These are phyloP conservation scores for Daldinia concentrica DNA, from an alignment of 495 filamentous ascomycete genomes.

Conservation along the genomic window DNA sequence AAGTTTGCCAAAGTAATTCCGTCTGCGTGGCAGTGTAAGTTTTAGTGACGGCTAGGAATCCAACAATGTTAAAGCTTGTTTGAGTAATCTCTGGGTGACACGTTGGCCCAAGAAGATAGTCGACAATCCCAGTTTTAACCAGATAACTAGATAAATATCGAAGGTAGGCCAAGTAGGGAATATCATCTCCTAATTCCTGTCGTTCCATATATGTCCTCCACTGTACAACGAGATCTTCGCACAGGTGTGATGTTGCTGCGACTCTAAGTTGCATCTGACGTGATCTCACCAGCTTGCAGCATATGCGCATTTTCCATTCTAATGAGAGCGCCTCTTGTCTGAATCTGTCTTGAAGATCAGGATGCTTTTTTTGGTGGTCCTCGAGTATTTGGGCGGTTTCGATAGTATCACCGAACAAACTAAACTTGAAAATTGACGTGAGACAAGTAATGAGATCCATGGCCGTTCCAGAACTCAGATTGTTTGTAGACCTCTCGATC, in stretches of 20 bases:
- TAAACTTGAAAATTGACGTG: slow-evolving; percentile 51
- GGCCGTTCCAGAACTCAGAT: slow-evolving; percentile 56
- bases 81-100: slow-evolving; percentile 91
- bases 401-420: slow-evolving; percentile 52
- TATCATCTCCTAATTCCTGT: slow-evolving; percentile 54
- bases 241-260: slow-evolving; percentile 74
- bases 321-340: slow-evolving; percentile 60
- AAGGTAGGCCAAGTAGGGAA: slow-evolving; percentile 57
- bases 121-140: slow-evolving; percentile 70
- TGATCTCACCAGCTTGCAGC: slow-evolving; percentile 76
- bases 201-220: slow-evolving; percentile 60
- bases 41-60: slow-evolving; percentile 84
- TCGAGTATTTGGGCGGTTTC: slow-evolving; percentile 47
- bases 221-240: slow-evolving; percentile 71
- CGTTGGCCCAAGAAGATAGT: slow-evolving; percentile 89
- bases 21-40: slow-evolving; percentile 77
- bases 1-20: slow-evolving; percentile 84
- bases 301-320: slow-evolving; percentile 75
- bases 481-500: slow-evolving; percentile 60
- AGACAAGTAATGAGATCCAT: slow-evolving; percentile 48
- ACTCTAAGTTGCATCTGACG: slow-evolving; percentile 92
- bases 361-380: slow-evolving; percentile 45
- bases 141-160: slow-evolving; percentile 73
- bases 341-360: slow-evolving; percentile 40
- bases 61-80: slow-evolving; percentile 82